Percentiles rank a stretch among this genome's conserved stretches.
These are phyloP conservation scores for Aegilops umbellulata DNA, from an alignment of 176 grass and related monocot species.

Conservation along the genomic window DNA sequence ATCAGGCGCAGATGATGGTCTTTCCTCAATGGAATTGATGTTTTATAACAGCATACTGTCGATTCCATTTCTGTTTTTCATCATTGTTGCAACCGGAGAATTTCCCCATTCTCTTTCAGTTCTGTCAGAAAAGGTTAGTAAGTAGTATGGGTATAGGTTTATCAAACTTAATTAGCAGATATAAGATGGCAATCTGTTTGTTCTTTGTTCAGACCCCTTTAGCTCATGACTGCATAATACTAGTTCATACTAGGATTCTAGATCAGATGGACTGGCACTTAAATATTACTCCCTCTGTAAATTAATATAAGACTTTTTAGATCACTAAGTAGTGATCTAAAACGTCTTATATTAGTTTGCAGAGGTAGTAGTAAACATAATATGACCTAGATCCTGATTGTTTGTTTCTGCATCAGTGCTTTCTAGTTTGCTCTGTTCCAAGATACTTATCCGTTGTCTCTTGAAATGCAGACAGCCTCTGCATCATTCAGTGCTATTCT, in stretches of 20 bases:
- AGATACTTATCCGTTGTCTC: background rate
- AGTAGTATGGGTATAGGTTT: conserved; percentile 14
- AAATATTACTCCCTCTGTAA: background rate
- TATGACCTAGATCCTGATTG: background rate
- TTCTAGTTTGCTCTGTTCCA: background rate
- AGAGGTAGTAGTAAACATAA: background rate
- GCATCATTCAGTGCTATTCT: conserved; percentile 64
- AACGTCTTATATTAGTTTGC: too few species aligned
- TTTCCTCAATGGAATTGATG: conserved; percentile 95
- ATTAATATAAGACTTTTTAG: background rate
- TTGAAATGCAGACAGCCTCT: conserved; percentile 53
- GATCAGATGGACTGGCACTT: background rate
- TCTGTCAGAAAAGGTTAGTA: conserved; percentile 76
- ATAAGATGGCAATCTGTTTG: background rate
- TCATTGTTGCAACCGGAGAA: conserved; percentile 94
- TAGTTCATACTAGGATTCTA: background rate
- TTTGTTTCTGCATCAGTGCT: background rate
- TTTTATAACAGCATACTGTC: conserved; percentile 88
- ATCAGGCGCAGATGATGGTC: conserved; percentile 89
- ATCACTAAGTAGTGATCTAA: too few species aligned
- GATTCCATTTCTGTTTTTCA: conserved; percentile 90
- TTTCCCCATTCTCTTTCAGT: conserved; percentile 78
- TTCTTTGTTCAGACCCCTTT: background rate
- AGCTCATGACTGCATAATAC: background rate
- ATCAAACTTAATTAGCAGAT: background rate